A percentile compares a stretch with the other conserved stretches of the same genome.
Evolutionary conservation across 2,329 filamentous ascomycete genomes (phyloP).

Genomic region (Penicillium occitanis): DNA sequence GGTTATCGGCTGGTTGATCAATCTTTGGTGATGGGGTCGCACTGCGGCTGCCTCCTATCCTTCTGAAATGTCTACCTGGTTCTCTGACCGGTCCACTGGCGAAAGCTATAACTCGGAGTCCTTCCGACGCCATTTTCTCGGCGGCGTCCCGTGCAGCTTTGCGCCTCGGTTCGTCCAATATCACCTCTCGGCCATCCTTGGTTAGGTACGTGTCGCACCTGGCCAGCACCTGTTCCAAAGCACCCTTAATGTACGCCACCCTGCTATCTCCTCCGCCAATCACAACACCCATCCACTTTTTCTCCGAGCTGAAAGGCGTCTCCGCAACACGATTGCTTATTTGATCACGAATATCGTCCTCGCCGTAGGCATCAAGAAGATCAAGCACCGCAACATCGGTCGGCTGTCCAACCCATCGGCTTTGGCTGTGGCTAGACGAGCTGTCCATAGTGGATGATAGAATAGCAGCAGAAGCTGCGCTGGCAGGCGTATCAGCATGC

Average conservation of each 20-base stretch:
- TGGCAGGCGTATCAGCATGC: constrained; percentile 68
- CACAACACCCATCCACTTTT: constrained; percentile 99
- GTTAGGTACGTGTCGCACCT: constrained; percentile 90
- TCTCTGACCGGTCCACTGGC: constrained; percentile 73
- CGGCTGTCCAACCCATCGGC: constrained; percentile 93
- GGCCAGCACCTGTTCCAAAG: constrained; percentile 80
- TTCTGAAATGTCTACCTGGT: constrained; percentile 45
- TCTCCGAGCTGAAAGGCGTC: constrained; percentile 92
- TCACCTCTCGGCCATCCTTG: constrained; percentile 79
- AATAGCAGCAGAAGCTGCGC: constrained; percentile 71
- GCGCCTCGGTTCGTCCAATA: constrained; percentile 73
- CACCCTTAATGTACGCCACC: constrained; percentile 92
- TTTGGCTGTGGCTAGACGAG: constrained; percentile 64
- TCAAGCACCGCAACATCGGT: constrained; percentile 98
- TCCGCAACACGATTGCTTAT: constrained; percentile 80
- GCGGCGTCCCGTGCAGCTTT: constrained; percentile 76
- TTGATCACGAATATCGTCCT: constrained; percentile 85
- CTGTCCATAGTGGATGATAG: constrained; percentile 76
- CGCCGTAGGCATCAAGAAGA: constrained; percentile 82
- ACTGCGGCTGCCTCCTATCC: constrained; percentile 56
- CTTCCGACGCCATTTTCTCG: constrained; percentile 82
- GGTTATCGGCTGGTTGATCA: constrained; percentile 30
- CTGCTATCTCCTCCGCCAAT: constrained; percentile 70
- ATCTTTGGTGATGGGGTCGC: constrained; percentile 42
- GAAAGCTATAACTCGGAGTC: constrained; percentile 87